These are phyloP conservation scores for Rhynchosporium graminicola DNA, from an alignment of 2,329 filamentous ascomycete genomes.

Conservation along the genomic window DNA sequence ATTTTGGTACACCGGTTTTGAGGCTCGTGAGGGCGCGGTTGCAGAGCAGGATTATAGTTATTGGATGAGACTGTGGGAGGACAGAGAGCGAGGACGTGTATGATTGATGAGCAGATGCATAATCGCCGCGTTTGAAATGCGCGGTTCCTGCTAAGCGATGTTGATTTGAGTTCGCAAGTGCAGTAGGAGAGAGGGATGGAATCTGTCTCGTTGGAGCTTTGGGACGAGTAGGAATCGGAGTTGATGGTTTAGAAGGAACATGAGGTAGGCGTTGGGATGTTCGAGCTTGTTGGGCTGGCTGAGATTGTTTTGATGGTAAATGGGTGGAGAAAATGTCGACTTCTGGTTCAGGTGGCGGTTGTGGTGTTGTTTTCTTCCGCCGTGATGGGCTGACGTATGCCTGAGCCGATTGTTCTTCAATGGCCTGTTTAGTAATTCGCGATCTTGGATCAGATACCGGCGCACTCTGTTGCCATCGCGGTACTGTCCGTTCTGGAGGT, in stretches of 20 bases:
- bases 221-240: conserved; percentile 48
- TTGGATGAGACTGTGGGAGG: conserved; percentile 76
- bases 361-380: conserved; percentile 65
- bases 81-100: conserved; percentile 77
- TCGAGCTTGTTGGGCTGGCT: conserved; percentile 38
- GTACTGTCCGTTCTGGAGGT: conserved; percentile 47
- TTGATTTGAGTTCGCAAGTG: conserved; percentile 73
- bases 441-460: conserved; percentile 51
- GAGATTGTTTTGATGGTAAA: conserved; percentile 37
- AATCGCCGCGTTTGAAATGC: conserved; percentile 94
- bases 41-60: conserved; percentile 84
- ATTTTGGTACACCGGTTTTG: conserved; percentile 89
- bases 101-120: conserved; percentile 77
- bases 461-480: conserved; percentile 60
- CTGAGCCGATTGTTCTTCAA: conserved; percentile 79
- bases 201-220: conserved; percentile 51
- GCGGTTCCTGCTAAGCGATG: conserved; percentile 80
- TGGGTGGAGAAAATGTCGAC: conserved; percentile 56
- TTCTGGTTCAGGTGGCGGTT: conserved; percentile 54
- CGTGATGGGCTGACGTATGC: conserved; percentile 86
- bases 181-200: conserved; percentile 67
- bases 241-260: conserved; percentile 46
- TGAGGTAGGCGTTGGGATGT: conserved; percentile 43
- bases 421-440: conserved; percentile 69
- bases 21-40: conserved; percentile 89